Evolutionary conservation across 2,329 filamentous ascomycete species (phyloP).

Genomic region (Colletotrichum sp.): DNA sequence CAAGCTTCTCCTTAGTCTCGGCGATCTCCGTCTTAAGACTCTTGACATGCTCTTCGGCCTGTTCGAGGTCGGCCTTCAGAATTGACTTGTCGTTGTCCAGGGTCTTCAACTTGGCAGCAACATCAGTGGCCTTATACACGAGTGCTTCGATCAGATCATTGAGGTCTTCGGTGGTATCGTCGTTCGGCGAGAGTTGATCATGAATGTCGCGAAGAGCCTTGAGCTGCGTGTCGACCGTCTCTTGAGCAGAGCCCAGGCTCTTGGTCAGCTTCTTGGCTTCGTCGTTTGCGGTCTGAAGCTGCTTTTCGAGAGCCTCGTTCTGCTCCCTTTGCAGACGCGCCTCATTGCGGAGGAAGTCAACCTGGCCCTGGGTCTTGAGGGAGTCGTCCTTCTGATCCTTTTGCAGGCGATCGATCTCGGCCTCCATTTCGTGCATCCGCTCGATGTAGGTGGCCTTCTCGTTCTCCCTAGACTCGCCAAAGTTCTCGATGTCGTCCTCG

Average conservation of each 20-base stretch:
- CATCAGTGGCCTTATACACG: constrained; percentile 59
- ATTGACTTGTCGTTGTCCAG: constrained; percentile 64
- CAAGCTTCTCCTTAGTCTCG: constrained; percentile 55
- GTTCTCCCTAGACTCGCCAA: constrained; percentile 83
- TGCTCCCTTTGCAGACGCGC: constrained; percentile 63
- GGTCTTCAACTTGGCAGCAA: constrained; percentile 64
- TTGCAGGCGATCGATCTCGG: constrained; percentile 70
- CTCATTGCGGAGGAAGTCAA: constrained; percentile 68
- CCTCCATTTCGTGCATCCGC: constrained; percentile 69
- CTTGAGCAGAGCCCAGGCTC: constrained; percentile 55
- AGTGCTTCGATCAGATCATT: constrained; percentile 65
- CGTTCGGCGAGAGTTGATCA: constrained; percentile 59
- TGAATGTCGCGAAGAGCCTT: constrained; percentile 64
- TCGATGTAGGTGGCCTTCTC: constrained; percentile 76
- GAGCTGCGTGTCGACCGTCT: constrained; percentile 56
- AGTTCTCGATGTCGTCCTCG: constrained; percentile 89
- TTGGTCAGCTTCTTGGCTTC: constrained; percentile 56
- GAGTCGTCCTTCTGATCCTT: constrained; percentile 62
- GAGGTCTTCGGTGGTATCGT: constrained; percentile 59
- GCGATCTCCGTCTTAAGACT: constrained; percentile 65
- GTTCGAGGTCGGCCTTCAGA: constrained; percentile 68
- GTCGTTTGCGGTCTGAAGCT: constrained; percentile 61
- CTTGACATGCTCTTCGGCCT: constrained; percentile 57
- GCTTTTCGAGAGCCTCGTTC: constrained; percentile 61
- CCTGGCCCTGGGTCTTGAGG: constrained; percentile 64